These are phyloP conservation scores for Phytophthora fragariae DNA, from an alignment of 352 stramenopile species.

Conservation along the genomic window DNA sequence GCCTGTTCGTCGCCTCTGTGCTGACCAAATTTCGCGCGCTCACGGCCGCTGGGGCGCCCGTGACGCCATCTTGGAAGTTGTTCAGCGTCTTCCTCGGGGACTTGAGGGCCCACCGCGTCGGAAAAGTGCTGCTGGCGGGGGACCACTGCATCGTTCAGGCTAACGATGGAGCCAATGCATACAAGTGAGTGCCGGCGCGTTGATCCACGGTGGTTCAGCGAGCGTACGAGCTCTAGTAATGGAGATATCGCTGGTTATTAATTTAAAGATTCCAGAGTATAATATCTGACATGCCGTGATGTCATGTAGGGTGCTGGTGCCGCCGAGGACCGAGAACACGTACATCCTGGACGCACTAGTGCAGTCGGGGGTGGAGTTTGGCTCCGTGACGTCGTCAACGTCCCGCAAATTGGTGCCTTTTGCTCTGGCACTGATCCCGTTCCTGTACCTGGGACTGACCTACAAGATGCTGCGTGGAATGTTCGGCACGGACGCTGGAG, in stretches of 20 bases:
- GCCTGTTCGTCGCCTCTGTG: conserved; percentile 48
- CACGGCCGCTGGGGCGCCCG: conserved; percentile 14
- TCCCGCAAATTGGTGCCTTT: conserved; percentile 59
- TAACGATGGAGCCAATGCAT: conserved; percentile 48
- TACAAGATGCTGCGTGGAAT: conserved; percentile 86
- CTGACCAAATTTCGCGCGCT: conserved; percentile 35
- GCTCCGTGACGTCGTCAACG: conserved; percentile 57
- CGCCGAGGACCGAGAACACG: conserved; percentile 72
- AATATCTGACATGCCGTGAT: conserved; percentile 15
- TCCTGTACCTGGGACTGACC: conserved; percentile 86
- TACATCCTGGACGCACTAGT: conserved; percentile 76
- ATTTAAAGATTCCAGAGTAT: conserved; percentile 13
- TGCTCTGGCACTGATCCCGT: conserved; percentile 74
- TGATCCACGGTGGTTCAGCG: not conserved
- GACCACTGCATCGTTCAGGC: conserved; percentile 68
- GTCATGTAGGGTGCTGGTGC: conserved; percentile 67
- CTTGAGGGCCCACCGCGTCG: conserved; percentile 50
- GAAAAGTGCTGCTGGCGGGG: conserved; percentile 70
- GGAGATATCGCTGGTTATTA: conserved; percentile 8
- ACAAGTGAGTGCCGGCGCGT: conserved; percentile 54
- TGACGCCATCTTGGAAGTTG: conserved; percentile 53
- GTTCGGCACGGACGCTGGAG: conserved; percentile 53
- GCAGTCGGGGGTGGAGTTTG: conserved; percentile 75
- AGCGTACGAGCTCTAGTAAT: conserved; percentile 1
- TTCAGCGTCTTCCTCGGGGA: conserved; percentile 79